Conservation (phyloP, 495 filamentous ascomycete genomes). For the Neurospora sp. region DNA sequence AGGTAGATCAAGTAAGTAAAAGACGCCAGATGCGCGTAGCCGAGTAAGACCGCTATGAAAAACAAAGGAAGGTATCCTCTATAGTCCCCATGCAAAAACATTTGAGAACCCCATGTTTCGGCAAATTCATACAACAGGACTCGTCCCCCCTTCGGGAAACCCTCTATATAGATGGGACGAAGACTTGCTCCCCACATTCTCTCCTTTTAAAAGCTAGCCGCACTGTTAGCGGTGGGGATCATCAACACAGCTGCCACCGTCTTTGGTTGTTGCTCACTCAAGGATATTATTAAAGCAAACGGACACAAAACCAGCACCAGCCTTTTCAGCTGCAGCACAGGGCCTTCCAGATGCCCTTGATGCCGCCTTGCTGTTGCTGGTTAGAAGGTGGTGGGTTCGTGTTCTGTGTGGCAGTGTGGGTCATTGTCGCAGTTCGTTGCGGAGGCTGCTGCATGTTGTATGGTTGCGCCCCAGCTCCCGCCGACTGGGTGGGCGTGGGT, state of each 20-base stretch:
- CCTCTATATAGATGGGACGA: slow-evolving; percentile 13
- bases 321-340: slow-evolving; percentile 64
- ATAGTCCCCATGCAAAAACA: slow-evolving; percentile 23
- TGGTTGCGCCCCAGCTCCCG: background rate
- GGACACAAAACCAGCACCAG: slow-evolving; percentile 7
- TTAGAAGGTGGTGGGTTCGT: slow-evolving; percentile 27
- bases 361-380: slow-evolving; percentile 41
- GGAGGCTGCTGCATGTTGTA: slow-evolving; percentile 75
- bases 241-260: background rate
- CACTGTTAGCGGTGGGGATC: background rate
- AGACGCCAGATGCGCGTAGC: slow-evolving; percentile 11
- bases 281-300: background rate
- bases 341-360: slow-evolving; percentile 72
- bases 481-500: background rate
- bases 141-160: slow-evolving; percentile 8
- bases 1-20: slow-evolving; percentile 1
- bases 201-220: background rate
- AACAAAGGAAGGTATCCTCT: slow-evolving; percentile 19
- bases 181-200: background rate
- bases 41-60: slow-evolving; percentile 17
- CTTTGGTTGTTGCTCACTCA: slow-evolving; percentile 9
- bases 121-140: slow-evolving; percentile 19
- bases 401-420: slow-evolving; percentile 43
- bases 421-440: slow-evolving; percentile 43
- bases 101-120: slow-evolving; percentile 13